Percentiles rank a stretch among this genome's conserved stretches.
phyloP scores from a whole-genome alignment of 305 asterid genomes.

The Ilex paraguariensis region DNA sequence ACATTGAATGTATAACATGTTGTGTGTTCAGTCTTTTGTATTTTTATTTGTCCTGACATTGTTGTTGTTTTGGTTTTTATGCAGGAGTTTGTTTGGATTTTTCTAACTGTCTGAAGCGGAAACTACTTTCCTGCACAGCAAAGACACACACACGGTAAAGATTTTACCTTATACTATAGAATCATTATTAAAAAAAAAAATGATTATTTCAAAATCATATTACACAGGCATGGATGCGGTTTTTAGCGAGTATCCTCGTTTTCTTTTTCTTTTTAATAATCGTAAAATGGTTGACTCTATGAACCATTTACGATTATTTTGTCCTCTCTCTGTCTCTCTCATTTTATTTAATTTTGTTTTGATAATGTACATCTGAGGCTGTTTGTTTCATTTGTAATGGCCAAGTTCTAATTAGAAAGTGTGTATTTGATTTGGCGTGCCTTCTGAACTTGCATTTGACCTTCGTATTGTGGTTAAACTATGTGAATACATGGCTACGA shows the following conservation, averaged over 20 bases:
- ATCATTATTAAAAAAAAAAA: constrained; percentile 13
- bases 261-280: constrained; percentile 5
- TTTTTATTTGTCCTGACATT: constrained; percentile 11
- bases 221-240: constrained; percentile 68
- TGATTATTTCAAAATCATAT: constrained; percentile 30
- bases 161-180: constrained; percentile 41
- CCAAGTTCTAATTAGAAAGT: constrained; percentile 17
- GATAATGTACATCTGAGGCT: too few species aligned
- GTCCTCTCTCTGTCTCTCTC: constrained; percentile 18
- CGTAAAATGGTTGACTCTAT: constrained; percentile 23
- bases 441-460: neutral
- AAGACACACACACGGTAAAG: constrained; percentile 31
- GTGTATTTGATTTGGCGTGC: constrained; percentile 12
- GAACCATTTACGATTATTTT: neutral
- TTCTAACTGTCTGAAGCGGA: constrained; percentile 39
- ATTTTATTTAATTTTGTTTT: constrained; percentile 19
- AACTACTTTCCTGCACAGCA: constrained; percentile 35
- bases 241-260: constrained; percentile 83
- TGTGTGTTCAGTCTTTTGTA: too few species aligned
- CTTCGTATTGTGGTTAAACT: neutral
- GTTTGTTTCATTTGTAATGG: constrained; percentile 17
- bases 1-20: neutral
- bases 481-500: too few species aligned
- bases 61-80: constrained; percentile 12
- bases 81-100: constrained; percentile 42